Base-by-base conservation (phyloP, 176 grass and related monocot species). In the Pharus latifolius region DNA sequence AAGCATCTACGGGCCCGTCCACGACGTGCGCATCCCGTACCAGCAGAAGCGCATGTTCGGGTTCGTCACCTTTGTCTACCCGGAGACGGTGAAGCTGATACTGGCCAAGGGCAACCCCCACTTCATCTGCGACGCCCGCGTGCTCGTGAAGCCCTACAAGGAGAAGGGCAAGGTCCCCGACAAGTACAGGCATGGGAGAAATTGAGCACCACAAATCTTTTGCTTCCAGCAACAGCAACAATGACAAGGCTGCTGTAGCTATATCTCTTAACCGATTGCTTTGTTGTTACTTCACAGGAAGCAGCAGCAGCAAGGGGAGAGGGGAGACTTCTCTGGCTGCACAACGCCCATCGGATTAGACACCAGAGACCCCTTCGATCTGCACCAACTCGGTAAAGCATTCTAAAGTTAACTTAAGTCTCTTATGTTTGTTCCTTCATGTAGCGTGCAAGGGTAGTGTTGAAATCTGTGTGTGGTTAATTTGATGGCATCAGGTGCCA, bases 41-140 rank as follows among this genome's bases (percentile, higher is more conserved):
- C 94, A 98, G 81, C 94, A 93, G 80, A 98, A 98, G 87, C 78
- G 94, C 47, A 98, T 98, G 94, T 98, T 98, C 49, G 94, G 94
- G 3, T 98, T 98, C 65, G 94, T 98, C 61, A 98, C 94, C 70
- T 98, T 98, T 71, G 83, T 98, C 41, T 98, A 93, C 82, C 87
- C 94, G 62, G 94, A 98, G 62, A 98, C 94, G 9, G 94, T 98
- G 71, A 98, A 98, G 87, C 62, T 98, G 49, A 98, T 98, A 60
- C 82, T 98, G 20, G 89, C 94, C 8, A 98, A 98, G 60, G 94
- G 94, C 47, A 98, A 98, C 76, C 94, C 94, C 15, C 94, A 98
- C 82, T 98, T 98, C 78, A 91, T 98, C 63, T 98, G 89, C 50
- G 94, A 98, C 78, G 90, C 94, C 12, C 86, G 94, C 9, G 94